phyloP scores from a whole-genome alignment of 352 stramenopile genomes.

The Globisporangium paroecandrum region DNA sequence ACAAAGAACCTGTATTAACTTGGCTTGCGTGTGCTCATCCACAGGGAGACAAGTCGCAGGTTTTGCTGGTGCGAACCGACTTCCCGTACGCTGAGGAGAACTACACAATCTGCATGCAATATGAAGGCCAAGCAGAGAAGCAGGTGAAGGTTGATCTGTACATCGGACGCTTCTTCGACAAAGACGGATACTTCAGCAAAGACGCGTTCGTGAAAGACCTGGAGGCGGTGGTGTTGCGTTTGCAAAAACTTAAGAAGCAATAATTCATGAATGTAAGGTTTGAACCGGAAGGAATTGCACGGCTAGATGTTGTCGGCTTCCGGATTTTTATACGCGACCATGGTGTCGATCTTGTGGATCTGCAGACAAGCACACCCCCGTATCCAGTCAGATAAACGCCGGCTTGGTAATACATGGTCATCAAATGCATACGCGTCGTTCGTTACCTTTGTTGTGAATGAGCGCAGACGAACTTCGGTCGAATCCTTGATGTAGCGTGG shows the following conservation, averaged over 20 bases:
- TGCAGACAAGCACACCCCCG: constrained; percentile 23
- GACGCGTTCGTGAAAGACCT: constrained; percentile 72
- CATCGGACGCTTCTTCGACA: constrained; percentile 83
- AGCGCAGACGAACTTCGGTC: constrained; percentile 96
- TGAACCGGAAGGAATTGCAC: constrained; percentile 7
- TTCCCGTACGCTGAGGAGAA: constrained; percentile 75
- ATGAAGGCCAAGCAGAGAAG: constrained; percentile 35
- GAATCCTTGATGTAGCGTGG: constrained; percentile 97
- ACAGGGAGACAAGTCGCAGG: constrained; percentile 32
- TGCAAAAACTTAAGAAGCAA: constrained; percentile 73
- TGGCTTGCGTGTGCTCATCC: neutral
- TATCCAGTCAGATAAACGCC: constrained; percentile 17
- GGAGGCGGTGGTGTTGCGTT: constrained; percentile 49
- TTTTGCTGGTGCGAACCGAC: constrained; percentile 58
- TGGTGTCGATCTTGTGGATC: constrained; percentile 98
- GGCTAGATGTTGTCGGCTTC: constrained; percentile 68
- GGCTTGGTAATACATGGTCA: constrained; percentile 17
- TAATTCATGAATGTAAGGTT: constrained; percentile 38
- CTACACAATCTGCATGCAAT: constrained; percentile 61
- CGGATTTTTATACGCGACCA: constrained; percentile 96
- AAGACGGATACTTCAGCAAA: constrained; percentile 83
- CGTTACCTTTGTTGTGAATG: constrained; percentile 95
- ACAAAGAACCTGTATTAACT: neutral
- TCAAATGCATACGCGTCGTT: neutral
- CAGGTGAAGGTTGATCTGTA: constrained; percentile 67